Evolutionary conservation across 257 asterid genomes (phyloP).

Genomic region (Leonotis leonurus): DNA sequence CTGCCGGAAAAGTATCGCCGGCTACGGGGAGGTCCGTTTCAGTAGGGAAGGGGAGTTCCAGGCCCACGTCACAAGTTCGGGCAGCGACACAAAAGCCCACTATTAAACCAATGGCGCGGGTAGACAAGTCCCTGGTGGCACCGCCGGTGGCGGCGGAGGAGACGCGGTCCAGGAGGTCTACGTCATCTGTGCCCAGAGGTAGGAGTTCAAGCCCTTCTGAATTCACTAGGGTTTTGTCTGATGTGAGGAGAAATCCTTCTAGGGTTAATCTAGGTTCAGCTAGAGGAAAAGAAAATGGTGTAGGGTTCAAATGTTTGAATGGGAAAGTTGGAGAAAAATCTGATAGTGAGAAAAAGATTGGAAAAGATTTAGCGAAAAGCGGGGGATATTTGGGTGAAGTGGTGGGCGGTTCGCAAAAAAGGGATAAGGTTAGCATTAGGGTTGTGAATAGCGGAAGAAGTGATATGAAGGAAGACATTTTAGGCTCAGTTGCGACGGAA

Average conservation of each 20-base stretch:
- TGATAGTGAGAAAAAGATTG: slow-evolving; percentile 21
- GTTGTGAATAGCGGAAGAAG: background rate
- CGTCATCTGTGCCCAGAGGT: slow-evolving; percentile 74
- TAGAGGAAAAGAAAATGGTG: slow-evolving; percentile 27
- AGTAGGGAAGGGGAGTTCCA: slow-evolving; percentile 61
- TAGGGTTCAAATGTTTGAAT: slow-evolving; percentile 8
- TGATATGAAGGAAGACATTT: slow-evolving; percentile 21
- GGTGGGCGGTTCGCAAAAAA: background rate
- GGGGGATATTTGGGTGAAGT: slow-evolving; percentile 13
- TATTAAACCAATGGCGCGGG: slow-evolving; percentile 52
- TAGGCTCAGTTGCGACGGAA: slow-evolving; percentile 18
- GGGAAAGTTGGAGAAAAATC: slow-evolving; percentile 19
- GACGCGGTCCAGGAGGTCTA: slow-evolving; percentile 48
- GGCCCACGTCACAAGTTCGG: slow-evolving; percentile 47
- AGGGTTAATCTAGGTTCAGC: slow-evolving; percentile 36
- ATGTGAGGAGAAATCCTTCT: slow-evolving; percentile 30
- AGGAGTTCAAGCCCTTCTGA: slow-evolving; percentile 85
- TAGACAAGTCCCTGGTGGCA: slow-evolving; percentile 42
- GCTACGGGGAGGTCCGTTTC: slow-evolving; percentile 35
- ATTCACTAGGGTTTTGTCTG: slow-evolving; percentile 43
- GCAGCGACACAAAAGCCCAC: slow-evolving; percentile 56
- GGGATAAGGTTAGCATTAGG: slow-evolving; percentile 12
- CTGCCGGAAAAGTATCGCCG: slow-evolving; percentile 36
- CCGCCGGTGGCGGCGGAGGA: slow-evolving; percentile 22
- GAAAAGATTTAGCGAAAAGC: slow-evolving; percentile 16